Percentiles rank a stretch among this genome's conserved stretches.
phyloP scores from a whole-genome alignment of 1,284 basidiomycete species.

The Ustilago curta region DNA sequence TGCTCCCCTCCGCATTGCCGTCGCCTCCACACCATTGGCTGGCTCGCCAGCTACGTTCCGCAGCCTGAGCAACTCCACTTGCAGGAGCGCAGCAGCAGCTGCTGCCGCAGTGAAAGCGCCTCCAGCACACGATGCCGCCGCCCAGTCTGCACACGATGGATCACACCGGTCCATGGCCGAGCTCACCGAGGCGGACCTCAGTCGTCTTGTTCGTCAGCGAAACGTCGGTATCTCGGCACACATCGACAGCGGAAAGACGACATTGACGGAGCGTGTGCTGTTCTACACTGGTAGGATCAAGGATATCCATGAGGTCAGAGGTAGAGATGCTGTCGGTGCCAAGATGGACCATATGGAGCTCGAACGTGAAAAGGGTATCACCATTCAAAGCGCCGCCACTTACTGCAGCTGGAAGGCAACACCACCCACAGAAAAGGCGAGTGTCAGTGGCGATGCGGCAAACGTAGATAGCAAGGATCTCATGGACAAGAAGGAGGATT shows the following conservation, averaged over 20 bases:
- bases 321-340: constrained; percentile 92
- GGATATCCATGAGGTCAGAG: constrained; percentile 97
- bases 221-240: constrained; percentile 72
- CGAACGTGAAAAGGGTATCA: constrained; percentile 98
- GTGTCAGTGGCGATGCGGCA: constrained; percentile 69
- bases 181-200: constrained; percentile 61
- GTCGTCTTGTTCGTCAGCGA: constrained; percentile 68
- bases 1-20: constrained; percentile 19
- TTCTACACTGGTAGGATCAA: constrained; percentile 96
- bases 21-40: constrained; percentile 25
- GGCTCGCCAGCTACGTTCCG: constrained; percentile 27
- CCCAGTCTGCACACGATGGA: constrained; percentile 33
- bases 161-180: constrained; percentile 33
- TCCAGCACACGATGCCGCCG: constrained; percentile 39
- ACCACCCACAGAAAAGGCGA: constrained; percentile 69
- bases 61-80: constrained; percentile 29
- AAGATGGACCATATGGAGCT: constrained; percentile 99
- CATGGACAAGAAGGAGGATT: constrained; percentile 75
- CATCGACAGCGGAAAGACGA: constrained; percentile 95
- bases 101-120: constrained; percentile 27
- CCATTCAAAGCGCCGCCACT: constrained; percentile 97
- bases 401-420: constrained; percentile 93
- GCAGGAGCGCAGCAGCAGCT: constrained; percentile 31
- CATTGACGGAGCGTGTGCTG: constrained; percentile 94
- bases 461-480: constrained; percentile 43